These are phyloP conservation scores for Schizophyllum amplum DNA, from an alignment of 1,284 basidiomycete genomes.

Conservation along the genomic window DNA sequence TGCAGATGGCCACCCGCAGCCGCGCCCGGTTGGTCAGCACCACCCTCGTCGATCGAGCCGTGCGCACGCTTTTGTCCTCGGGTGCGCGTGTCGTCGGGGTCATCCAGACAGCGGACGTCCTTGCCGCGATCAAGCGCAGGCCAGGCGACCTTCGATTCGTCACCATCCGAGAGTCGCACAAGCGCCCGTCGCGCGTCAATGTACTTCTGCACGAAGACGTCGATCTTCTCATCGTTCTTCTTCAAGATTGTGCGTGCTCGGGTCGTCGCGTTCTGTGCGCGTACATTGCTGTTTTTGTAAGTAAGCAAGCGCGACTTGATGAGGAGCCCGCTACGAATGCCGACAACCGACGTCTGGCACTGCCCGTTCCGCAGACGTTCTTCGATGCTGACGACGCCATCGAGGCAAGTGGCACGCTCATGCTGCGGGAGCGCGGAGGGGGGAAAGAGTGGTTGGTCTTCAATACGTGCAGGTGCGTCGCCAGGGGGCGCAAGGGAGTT, in stretches of 20 bases:
- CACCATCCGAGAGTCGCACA: neutral
- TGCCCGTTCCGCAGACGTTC: constrained; percentile 4
- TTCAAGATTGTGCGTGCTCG: constrained; percentile 5
- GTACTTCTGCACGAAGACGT: neutral
- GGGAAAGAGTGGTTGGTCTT: constrained; percentile 1
- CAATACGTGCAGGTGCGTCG: neutral
- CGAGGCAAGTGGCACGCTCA: constrained; percentile 35
- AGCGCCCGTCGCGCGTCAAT: neutral
- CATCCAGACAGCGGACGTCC: neutral
- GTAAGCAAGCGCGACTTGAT: constrained; percentile 7
- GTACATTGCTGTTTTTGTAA: constrained; percentile 7
- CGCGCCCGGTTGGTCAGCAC: neutral
- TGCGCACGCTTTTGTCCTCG: neutral
- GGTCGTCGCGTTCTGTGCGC: constrained; percentile 3
- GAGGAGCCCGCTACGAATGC: constrained; percentile 6
- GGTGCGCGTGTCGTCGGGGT: neutral
- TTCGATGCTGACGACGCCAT: constrained; percentile 4
- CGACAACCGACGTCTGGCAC: constrained; percentile 3
- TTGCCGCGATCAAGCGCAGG: neutral
- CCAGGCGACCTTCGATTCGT: neutral
- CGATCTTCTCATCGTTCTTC: neutral
- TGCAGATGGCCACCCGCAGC: too few relatives aligned
- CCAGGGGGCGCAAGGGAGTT: neutral
- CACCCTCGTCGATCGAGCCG: neutral
- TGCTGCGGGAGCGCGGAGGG: constrained; percentile 23